Base-by-base conservation (phyloP, 306 rosid genomes). In the Hippophae rhamnoides region DNA sequence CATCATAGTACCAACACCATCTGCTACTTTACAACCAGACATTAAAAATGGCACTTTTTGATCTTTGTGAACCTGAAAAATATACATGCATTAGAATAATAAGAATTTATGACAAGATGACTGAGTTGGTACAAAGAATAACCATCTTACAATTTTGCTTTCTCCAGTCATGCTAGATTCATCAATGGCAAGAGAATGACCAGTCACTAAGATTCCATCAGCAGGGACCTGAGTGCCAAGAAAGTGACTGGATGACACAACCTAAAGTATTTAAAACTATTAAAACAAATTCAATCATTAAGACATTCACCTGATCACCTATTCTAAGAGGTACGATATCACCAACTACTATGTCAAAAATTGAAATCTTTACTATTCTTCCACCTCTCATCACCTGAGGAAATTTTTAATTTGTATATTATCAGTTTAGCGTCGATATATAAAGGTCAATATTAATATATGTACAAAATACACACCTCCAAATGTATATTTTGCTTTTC, bases 81-180 rank as follows among this genome's bases (percentile, higher is more conserved):
- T 46, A 76, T 66, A 57, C 52, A 62, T 43, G 66, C 70, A 66
- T 78, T 55, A 71, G 70, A 76, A 71, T 60, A 68, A 72, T 47
- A 60, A 61, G 49, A 54, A 61, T 14, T 43, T 63, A 69, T 38
- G 43, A 61, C 57, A 59, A 46, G 57, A 58, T 43, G 55, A 71
- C 48, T 52, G 66, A 13, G 64, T 6, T 13, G 50, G 47, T 40
- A 42, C 40, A 61, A 64, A 69, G 76, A 18, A n/a, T 5, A 64
- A 65, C 52, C 13, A 68, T 56, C 98, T 72, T 70, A 92, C 99
- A 66, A 75, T 85, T 79, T 92, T 92, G 95, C 99, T 88, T 84
- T 92, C 99, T 14, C 99, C 99, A 7, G 99, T 92, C 99, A 92
- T 92, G 79, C 99, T 92, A 60, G 99, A 92, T 73, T 92, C 99